Evolutionary conservation across 176 grass and related monocot genomes (phyloP).

Genomic region (Pontederia crassipes): DNA sequence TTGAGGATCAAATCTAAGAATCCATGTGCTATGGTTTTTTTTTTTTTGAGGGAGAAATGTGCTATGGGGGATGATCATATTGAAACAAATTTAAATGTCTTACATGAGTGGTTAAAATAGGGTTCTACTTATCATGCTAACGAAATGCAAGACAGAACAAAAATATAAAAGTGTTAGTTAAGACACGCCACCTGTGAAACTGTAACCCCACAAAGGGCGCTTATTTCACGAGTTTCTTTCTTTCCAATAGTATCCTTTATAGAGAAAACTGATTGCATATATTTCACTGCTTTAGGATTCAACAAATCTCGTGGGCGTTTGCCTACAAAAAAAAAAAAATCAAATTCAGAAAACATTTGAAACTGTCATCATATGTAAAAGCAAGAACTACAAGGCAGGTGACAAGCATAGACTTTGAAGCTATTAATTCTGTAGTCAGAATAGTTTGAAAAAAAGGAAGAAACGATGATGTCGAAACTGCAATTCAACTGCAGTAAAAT

Average conservation of each 20-base stretch:
- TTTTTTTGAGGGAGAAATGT: no score
- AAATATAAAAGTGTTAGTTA: neutral
- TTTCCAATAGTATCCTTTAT: slow-evolving; percentile 92
- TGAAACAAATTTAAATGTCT: no score
- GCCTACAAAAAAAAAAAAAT: slow-evolving; percentile 39
- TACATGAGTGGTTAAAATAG: neutral
- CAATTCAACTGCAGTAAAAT: no score
- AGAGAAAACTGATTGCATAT: slow-evolving; percentile 93
- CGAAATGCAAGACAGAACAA: neutral
- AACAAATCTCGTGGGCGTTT: slow-evolving; percentile 92
- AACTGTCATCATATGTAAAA: neutral
- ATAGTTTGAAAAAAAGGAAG: no score
- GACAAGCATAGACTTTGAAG: no score
- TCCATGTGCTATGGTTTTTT: no score
- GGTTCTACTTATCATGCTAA: neutral
- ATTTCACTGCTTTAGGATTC: slow-evolving; percentile 80
- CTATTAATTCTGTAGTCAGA: no score
- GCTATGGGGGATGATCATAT: no score
- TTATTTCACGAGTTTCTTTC: slow-evolving; percentile 87
- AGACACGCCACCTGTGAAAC: slow-evolving; percentile 65
- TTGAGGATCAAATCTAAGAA: no score
- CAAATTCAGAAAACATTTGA: slow-evolving; percentile 17
- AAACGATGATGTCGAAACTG: no score
- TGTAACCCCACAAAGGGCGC: slow-evolving; percentile 59
- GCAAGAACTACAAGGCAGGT: neutral